Evolutionary conservation across 345 rosid genomes (phyloP).

Genomic region (Passiflora organensis): DNA sequence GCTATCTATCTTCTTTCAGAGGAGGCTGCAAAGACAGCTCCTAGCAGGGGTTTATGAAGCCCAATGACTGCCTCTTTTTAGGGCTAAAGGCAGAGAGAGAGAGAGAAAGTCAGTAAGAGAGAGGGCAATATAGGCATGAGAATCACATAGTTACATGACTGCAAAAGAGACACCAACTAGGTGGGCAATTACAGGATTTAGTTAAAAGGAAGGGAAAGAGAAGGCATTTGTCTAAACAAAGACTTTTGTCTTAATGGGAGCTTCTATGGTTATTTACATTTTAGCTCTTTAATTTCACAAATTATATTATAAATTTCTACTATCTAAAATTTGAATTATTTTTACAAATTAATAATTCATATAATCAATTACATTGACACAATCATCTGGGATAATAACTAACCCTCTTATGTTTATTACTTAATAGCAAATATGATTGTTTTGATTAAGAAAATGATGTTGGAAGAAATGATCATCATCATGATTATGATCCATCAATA

Average conservation of each 20-base stretch:
- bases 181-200: conserved; percentile 24
- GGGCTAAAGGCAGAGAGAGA: conserved; percentile 25
- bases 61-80: conserved; percentile 34
- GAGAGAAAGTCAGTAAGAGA: background rate
- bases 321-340: too few relatives aligned
- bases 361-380: background rate
- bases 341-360: too few relatives aligned
- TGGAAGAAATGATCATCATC: too few relatives aligned
- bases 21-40: conserved; percentile 33
- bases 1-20: conserved; percentile 6
- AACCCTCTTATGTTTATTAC: too few relatives aligned
- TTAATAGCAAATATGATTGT: too few relatives aligned
- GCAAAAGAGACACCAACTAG: background rate
- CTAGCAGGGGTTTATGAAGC: conserved; percentile 40
- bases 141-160: background rate
- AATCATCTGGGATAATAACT: too few relatives aligned
- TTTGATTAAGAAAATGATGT: too few relatives aligned
- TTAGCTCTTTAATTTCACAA: too few relatives aligned
- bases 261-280: too few relatives aligned
- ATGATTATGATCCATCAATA: too few relatives aligned
- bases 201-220: background rate
- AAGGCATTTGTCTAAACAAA: conserved; percentile 5
- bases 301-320: too few relatives aligned
- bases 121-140: conserved; percentile 8
- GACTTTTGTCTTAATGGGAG: background rate